A percentile compares a stretch with the other conserved stretches of the same genome.
These are phyloP conservation scores for Corrigiola litoralis DNA, from an alignment of 179 eudicot species.

Conservation along the genomic window DNA sequence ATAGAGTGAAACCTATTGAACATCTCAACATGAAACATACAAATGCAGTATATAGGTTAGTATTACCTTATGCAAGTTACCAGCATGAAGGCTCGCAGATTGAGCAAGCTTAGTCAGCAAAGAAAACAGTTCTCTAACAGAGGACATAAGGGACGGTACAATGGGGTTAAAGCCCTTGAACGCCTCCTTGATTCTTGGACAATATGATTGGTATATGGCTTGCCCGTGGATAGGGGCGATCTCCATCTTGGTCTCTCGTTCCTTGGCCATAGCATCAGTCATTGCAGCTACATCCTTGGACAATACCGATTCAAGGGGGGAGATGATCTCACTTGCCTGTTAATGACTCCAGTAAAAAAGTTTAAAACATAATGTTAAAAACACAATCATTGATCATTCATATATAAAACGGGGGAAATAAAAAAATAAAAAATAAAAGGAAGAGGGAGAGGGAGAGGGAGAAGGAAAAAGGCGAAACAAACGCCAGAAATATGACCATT, in stretches of 20 bases:
- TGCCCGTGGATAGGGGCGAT: conserved; percentile 96
- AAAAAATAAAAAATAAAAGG: background rate
- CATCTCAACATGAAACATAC: conserved; percentile 2
- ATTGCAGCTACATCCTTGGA: conserved; percentile 91
- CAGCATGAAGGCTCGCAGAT: conserved; percentile 92
- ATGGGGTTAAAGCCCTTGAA: conserved; percentile 58
- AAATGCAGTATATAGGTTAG: background rate
- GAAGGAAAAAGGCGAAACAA: conserved; percentile 1
- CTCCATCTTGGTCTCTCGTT: conserved; percentile 68
- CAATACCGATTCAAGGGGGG: conserved; percentile 88
- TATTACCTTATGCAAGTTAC: conserved; percentile 91
- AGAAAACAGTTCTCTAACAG: conserved; percentile 79
- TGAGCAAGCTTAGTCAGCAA: conserved; percentile 78
- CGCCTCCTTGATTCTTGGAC: conserved; percentile 65
- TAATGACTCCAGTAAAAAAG: conserved; percentile 16
- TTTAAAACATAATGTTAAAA: background rate
- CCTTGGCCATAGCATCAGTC: conserved; percentile 89
- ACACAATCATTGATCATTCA: background rate
- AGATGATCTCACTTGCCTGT: conserved; percentile 79
- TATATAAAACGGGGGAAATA: background rate
- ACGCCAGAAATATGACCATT: background rate
- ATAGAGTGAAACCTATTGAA: background rate
- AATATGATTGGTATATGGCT: conserved; percentile 92
- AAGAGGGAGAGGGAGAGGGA: background rate
- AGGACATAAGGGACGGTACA: conserved; percentile 60